Conservation (phyloP, 2,329 filamentous ascomycete genomes). For the Calonectria crousiana region DNA sequence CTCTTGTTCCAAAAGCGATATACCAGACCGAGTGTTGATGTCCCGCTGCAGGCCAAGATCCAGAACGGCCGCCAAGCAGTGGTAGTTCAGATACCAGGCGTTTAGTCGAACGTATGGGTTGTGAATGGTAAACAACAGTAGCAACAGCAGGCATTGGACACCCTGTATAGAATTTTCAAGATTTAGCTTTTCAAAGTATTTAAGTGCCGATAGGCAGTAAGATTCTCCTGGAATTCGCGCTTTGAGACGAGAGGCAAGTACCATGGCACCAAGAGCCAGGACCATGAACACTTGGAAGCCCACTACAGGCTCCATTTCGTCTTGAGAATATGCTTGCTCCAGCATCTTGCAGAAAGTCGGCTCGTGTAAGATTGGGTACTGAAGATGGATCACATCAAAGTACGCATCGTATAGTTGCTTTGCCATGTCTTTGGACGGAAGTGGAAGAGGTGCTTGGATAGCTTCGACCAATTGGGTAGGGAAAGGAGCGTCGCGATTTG, state of each 20-base stretch:
- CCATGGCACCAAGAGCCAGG: slow-evolving; percentile 60
- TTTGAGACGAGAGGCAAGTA: slow-evolving; percentile 57
- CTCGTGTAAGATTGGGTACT: slow-evolving; percentile 63
- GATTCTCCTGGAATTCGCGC: slow-evolving; percentile 60
- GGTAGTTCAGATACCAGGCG: slow-evolving; percentile 68
- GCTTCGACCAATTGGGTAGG: slow-evolving; percentile 48
- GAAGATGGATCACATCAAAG: slow-evolving; percentile 60
- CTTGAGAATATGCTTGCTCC: slow-evolving; percentile 50
- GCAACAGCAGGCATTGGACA: slow-evolving; percentile 60
- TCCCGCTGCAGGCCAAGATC: slow-evolving; percentile 66
- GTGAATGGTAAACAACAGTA: slow-evolving; percentile 63
- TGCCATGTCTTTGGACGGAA: slow-evolving; percentile 51
- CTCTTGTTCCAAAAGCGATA: slow-evolving; percentile 63
- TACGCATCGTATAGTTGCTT: slow-evolving; percentile 58
- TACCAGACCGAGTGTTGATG: slow-evolving; percentile 54
- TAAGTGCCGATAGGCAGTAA: slow-evolving; percentile 61
- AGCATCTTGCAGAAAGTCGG: slow-evolving; percentile 56
- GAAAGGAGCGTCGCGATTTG: slow-evolving; percentile 28
- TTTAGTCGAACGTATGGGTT: slow-evolving; percentile 62
- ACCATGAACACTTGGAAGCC: slow-evolving; percentile 67
- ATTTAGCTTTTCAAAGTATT: slow-evolving; percentile 59
- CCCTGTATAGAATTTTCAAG: slow-evolving; percentile 62
- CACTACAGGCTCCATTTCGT: slow-evolving; percentile 44
- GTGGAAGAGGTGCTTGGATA: slow-evolving; percentile 46
- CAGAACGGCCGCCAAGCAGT: slow-evolving; percentile 63